Evolutionary conservation across 129 eudicot species (phyloP), one percentile per base, ranked within the genome.

Genomic region (Mikania micrantha): DNA sequence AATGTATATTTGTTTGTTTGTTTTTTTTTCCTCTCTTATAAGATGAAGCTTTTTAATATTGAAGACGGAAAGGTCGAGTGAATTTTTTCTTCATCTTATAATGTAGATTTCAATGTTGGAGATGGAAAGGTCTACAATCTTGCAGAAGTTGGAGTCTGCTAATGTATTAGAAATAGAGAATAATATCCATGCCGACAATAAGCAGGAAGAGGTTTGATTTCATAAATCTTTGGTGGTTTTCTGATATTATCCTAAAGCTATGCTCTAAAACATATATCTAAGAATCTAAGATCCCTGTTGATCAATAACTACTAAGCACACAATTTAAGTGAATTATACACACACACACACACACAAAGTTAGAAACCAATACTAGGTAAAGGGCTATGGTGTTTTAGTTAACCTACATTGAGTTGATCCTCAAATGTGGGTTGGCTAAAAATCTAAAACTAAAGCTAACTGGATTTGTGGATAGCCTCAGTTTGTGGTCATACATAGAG

Each of bases 51-150:
- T 2, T 66, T 45, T 12, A 36, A 24, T 28, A n/a, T n/a, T n/a
- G n/a, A n/a, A n/a, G n/a, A n/a, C n/a, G n/a, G n/a, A n/a, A n/a
- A n/a, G n/a, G 16, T 58, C 44, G 36, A 17, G 66, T 42, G 28
- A 60, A 40, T 44, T 44, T 44, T 44, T 49, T 71, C 20, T 17
- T 70, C 31, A 44, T 71, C 21, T 16, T 45, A 49, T 73, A 67
- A 61, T 53, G 52, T 70, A 94, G 99, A 87, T 94, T 42, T 82
- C 78, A 6, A 64, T 69, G 73, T 74, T 87, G 60, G 99, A 94
- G 83, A 78, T 70, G 85, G 99, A 94, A 74, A 87, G 78, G 70
- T 81, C 82, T 21, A 80, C 83, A 67, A 85, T 83, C 77, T 81
- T 77, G 67, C 81, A 74, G 76, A 89, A 81, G 62, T 57, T 86